Conservation (phyloP, 1,284 basidiomycete species). For the Agaricales sp. region DNA sequence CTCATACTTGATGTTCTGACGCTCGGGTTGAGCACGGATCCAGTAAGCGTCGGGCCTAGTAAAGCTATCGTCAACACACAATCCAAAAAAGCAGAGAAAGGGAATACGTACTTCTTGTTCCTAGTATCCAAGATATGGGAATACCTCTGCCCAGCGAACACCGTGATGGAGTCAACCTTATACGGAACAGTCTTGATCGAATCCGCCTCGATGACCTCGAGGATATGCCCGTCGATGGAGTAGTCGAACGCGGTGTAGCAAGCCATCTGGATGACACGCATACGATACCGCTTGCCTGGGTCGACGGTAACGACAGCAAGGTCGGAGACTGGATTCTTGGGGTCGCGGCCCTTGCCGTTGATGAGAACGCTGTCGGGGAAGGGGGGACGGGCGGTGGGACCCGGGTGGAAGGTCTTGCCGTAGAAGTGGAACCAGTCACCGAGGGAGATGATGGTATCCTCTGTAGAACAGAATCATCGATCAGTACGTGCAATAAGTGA, state of each 20-base stretch:
- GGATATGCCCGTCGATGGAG: slow-evolving; percentile 23
- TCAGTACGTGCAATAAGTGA: too few relatives aligned
- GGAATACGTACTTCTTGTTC: slow-evolving; percentile 1
- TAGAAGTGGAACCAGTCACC: background rate
- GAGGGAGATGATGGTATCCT: background rate
- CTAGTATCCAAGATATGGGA: slow-evolving; percentile 21
- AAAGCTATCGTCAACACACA: too few relatives aligned
- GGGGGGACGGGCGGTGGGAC: background rate
- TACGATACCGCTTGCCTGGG: slow-evolving; percentile 12
- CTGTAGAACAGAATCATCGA: background rate
- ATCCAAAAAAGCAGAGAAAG: background rate
- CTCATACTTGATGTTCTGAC: background rate
- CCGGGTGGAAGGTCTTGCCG: background rate
- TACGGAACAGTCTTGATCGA: slow-evolving; percentile 19
- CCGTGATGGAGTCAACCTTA: slow-evolving; percentile 24
- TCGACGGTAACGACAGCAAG: background rate
- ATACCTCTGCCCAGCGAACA: slow-evolving; percentile 1
- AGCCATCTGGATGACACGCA: slow-evolving; percentile 40
- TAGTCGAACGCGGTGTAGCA: slow-evolving; percentile 22
- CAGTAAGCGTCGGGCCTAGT: slow-evolving; percentile 25
- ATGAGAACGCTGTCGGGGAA: slow-evolving; percentile 9
- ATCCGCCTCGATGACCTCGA: slow-evolving; percentile 27
- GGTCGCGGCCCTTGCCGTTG: slow-evolving; percentile 14
- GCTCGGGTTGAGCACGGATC: slow-evolving; percentile 19
- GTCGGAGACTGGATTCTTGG: slow-evolving; percentile 7